phyloP scores from a whole-genome alignment of 164 flowering plant species.

The Aristolochia contorta region DNA sequence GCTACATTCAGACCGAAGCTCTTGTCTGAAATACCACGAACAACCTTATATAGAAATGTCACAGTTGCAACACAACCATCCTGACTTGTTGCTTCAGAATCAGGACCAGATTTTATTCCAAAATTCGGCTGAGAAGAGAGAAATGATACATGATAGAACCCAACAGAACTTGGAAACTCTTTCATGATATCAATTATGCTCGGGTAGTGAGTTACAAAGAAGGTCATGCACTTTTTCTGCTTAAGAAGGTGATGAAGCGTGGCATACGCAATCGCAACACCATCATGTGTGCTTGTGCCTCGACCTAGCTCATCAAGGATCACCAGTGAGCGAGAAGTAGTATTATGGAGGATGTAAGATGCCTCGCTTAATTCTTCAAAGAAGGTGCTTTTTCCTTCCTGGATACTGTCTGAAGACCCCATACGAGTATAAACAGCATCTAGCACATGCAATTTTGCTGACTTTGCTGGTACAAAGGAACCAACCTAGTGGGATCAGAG shows the following conservation, averaged over 20 bases:
- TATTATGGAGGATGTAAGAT: conserved; percentile 57
- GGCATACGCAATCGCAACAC: conserved; percentile 91
- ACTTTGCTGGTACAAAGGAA: conserved; percentile 90
- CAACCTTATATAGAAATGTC: conserved; percentile 84
- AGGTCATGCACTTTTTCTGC: conserved; percentile 66
- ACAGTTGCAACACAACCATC: conserved; percentile 30
- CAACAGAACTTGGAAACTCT: conserved; percentile 63
- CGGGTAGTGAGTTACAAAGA: conserved; percentile 97
- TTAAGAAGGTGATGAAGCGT: conserved; percentile 63
- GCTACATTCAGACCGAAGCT: conserved; percentile 98
- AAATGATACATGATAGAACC: conserved; percentile 83
- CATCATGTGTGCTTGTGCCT: conserved; percentile 98
- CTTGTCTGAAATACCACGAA: conserved; percentile 64
- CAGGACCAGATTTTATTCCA: conserved; percentile 10
- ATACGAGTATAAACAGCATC: conserved; percentile 82
- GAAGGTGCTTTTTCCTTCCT: conserved; percentile 89
- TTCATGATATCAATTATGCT: conserved; percentile 53
- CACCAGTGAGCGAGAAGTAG: conserved; percentile 63
- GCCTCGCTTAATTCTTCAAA: conserved; percentile 87
- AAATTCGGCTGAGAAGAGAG: conserved; percentile 32
- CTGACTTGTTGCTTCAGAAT: conserved; percentile 5
- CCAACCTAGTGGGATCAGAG: conserved; percentile 66
- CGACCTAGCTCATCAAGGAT: conserved; percentile 96
- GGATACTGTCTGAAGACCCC: conserved; percentile 92
- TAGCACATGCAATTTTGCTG: conserved; percentile 72